Evolutionary conservation across 352 stramenopile genomes (phyloP).

Genomic region (Pythium rhizo-oryzae): DNA sequence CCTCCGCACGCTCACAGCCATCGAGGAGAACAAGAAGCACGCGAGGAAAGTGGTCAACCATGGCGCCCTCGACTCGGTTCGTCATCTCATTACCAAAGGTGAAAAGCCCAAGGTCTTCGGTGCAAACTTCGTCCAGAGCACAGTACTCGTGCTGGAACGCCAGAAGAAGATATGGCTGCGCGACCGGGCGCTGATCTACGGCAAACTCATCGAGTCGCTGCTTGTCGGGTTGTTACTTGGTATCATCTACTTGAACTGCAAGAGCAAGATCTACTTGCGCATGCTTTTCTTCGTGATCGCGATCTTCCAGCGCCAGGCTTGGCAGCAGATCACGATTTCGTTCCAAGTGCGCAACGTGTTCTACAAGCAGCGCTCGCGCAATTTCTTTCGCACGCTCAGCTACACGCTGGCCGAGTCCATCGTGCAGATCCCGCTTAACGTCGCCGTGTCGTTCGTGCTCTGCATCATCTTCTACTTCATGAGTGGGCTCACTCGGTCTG

Average conservation of each 20-base stretch:
- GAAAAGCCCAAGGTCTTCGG: slow-evolving; percentile 23
- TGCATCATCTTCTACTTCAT: slow-evolving; percentile 90
- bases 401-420: slow-evolving; percentile 74
- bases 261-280: slow-evolving; percentile 59
- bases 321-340: slow-evolving; percentile 69
- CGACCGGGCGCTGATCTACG: slow-evolving; percentile 54
- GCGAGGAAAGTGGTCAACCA: slow-evolving; percentile 6
- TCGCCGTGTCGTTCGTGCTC: slow-evolving; percentile 75
- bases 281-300: slow-evolving; percentile 75
- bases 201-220: slow-evolving; percentile 58
- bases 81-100: slow-evolving; percentile 27
- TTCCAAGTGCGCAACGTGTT: slow-evolving; percentile 83
- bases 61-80: slow-evolving; percentile 13
- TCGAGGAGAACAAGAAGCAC: slow-evolving; percentile 25
- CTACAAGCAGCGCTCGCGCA: slow-evolving; percentile 88
- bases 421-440: slow-evolving; percentile 60
- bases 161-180: slow-evolving; percentile 71
- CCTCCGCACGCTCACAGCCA: slow-evolving; percentile 4
- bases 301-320: slow-evolving; percentile 71
- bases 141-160: slow-evolving; percentile 50
- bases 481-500: slow-evolving; percentile 67
- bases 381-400: slow-evolving; percentile 87
- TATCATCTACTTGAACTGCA: slow-evolving; percentile 63
- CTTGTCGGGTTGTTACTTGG: slow-evolving; percentile 80
- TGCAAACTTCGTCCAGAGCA: slow-evolving; percentile 49